Conservation (phyloP, 2,329 filamentous ascomycete species). For the Colletotrichum liaoningense region DNA sequence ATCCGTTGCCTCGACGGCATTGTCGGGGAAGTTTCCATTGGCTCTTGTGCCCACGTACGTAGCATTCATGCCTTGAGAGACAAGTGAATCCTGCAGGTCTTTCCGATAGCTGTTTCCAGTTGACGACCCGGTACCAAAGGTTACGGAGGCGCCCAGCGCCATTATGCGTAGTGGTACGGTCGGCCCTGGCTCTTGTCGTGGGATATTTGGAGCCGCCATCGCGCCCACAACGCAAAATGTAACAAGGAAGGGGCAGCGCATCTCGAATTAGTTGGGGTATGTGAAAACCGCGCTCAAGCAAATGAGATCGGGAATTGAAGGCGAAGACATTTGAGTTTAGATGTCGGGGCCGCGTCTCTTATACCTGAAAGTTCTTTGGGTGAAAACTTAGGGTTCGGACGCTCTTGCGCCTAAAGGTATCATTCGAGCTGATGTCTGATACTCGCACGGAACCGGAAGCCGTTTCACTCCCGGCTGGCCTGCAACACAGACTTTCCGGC, state of each 20-base stretch:
- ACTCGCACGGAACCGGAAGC: conserved; percentile 27
- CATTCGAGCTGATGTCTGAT: conserved; percentile 16
- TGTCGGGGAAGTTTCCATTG: conserved; percentile 27
- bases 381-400: background rate
- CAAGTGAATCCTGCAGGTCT: conserved; percentile 40
- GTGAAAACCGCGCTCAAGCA: background rate
- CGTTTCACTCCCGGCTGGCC: conserved; percentile 9
- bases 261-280: background rate
- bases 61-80: conserved; percentile 17
- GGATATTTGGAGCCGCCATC: background rate
- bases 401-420: background rate
- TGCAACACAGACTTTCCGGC: conserved; percentile 2
- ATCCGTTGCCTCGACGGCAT: conserved; percentile 26
- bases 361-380: background rate
- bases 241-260: background rate
- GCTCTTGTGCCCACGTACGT: conserved; percentile 14
- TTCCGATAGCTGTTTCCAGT: conserved; percentile 52
- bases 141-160: conserved; percentile 30
- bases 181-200: conserved; percentile 19
- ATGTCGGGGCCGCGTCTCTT: background rate
- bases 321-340: background rate
- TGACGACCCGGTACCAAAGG: conserved; percentile 39
- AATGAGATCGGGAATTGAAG: no score
- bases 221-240: background rate
- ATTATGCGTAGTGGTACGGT: conserved; percentile 22